Conservation (phyloP, 2,329 filamentous ascomycete genomes). For the Colletotrichum falcatum region DNA sequence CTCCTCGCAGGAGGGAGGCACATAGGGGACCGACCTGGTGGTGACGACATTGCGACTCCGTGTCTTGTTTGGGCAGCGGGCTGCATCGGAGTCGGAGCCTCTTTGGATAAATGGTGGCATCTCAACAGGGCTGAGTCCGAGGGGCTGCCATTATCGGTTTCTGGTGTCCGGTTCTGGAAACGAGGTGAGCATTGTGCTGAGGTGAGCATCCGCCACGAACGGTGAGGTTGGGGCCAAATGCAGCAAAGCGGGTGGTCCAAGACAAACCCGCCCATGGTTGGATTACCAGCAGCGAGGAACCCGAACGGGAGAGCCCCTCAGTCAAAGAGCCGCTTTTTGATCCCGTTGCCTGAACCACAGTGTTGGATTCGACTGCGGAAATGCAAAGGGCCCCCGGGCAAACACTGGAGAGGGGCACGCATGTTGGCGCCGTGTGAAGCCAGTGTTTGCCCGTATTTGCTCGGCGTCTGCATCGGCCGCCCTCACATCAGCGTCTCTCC, state of each 20-base stretch:
- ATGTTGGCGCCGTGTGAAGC: slow-evolving; percentile 11
- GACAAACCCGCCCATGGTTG: not conserved
- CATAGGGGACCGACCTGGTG: not conserved
- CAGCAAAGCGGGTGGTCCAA: slow-evolving; percentile 21
- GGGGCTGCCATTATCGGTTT: slow-evolving; percentile 3
- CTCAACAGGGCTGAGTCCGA: not conserved
- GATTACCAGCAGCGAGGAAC: slow-evolving; percentile 13
- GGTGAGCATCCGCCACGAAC: slow-evolving; percentile 25
- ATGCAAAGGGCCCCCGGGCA: not conserved
- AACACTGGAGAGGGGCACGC: too few relatives aligned
- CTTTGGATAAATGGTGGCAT: not conserved
- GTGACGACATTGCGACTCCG: slow-evolving; percentile 28
- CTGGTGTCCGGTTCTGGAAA: slow-evolving; percentile 4
- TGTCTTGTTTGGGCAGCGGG: slow-evolving; percentile 19
- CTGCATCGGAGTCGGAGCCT: slow-evolving; percentile 7
- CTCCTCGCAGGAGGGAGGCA: slow-evolving; percentile 4
- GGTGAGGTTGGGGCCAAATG: slow-evolving; percentile 7
- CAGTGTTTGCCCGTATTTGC: slow-evolving; percentile 8
- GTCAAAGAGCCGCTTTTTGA: slow-evolving; percentile 21
- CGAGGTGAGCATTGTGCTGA: slow-evolving; percentile 19
- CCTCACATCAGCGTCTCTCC: slow-evolving; percentile 12
- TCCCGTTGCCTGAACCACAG: slow-evolving; percentile 26
- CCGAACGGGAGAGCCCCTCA: slow-evolving; percentile 21
- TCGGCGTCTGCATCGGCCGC: not conserved
- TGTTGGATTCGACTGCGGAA: slow-evolving; percentile 12